Evolutionary conservation across 2,329 filamentous ascomycete species (phyloP).

Genomic region (Leptographium wingfieldii): DNA sequence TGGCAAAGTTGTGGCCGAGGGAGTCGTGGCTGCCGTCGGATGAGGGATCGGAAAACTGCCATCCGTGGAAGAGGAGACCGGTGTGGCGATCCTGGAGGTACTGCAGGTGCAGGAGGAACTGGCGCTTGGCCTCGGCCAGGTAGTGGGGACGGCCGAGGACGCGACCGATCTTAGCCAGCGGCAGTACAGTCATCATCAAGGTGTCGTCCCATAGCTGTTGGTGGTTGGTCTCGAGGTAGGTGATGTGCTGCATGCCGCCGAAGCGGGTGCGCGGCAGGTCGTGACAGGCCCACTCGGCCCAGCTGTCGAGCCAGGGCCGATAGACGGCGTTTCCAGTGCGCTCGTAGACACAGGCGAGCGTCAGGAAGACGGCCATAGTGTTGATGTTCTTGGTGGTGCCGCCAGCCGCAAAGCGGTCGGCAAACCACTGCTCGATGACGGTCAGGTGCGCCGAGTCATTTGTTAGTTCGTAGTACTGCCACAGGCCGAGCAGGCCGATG

Average conservation of each 20-base stretch:
- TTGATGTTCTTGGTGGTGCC: slow-evolving; percentile 78
- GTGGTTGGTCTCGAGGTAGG: slow-evolving; percentile 57
- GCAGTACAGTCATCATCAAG: slow-evolving; percentile 77
- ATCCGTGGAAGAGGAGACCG: slow-evolving; percentile 71
- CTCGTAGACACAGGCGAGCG: slow-evolving; percentile 67
- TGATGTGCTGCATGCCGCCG: slow-evolving; percentile 64
- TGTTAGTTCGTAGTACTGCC: slow-evolving; percentile 68
- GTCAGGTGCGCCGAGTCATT: slow-evolving; percentile 44
- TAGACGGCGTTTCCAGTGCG: slow-evolving; percentile 56
- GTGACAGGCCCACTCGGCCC: slow-evolving; percentile 75
- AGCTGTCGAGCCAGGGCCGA: slow-evolving; percentile 64
- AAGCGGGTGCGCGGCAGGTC: slow-evolving; percentile 59
- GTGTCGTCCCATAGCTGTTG: slow-evolving; percentile 78
- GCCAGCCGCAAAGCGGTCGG: slow-evolving; percentile 52
- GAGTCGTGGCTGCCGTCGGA: neutral
- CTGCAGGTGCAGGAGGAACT: slow-evolving; percentile 67
- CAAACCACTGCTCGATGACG: slow-evolving; percentile 65
- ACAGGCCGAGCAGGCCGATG: slow-evolving; percentile 67
- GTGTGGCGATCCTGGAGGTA: slow-evolving; percentile 63
- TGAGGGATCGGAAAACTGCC: slow-evolving; percentile 50
- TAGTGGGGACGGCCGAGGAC: slow-evolving; percentile 59
- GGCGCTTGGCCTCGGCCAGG: slow-evolving; percentile 62
- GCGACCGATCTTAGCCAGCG: slow-evolving; percentile 66
- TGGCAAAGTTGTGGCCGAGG: slow-evolving; percentile 45
- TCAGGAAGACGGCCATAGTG: slow-evolving; percentile 69